These are phyloP conservation scores for Hyphopichia burtonii DNA, from an alignment of 1,139 yeast species.

Conservation along the genomic window DNA sequence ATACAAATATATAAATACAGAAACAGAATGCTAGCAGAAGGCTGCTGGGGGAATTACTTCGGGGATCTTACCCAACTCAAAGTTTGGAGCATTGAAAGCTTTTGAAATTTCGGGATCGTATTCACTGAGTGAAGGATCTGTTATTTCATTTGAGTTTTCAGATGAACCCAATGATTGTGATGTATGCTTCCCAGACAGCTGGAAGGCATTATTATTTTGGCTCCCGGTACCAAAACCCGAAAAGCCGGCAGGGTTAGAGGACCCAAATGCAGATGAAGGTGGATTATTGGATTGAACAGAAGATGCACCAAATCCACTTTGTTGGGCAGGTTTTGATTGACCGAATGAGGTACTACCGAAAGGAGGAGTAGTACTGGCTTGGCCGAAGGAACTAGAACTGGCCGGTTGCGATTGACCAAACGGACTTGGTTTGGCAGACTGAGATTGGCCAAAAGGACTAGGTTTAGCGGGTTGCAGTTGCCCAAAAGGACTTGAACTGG, in stretches of 20 bases:
- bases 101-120: conserved; percentile 35
- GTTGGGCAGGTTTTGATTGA: conserved; percentile 3
- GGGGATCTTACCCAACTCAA: conserved; percentile 70
- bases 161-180: background rate
- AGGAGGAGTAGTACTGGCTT: conserved; percentile 5
- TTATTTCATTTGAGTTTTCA: background rate
- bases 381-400: conserved; percentile 12
- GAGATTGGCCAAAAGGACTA: conserved; percentile 6
- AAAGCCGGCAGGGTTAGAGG: background rate
- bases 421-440: conserved; percentile 1
- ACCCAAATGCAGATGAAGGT: conserved; percentile 5
- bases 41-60: conserved; percentile 74
- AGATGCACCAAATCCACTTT: conserved; percentile 1
- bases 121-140: conserved; percentile 7
- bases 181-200: too few relatives aligned
- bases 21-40: conserved; percentile 5
- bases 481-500: conserved; percentile 5
- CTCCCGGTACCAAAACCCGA: background rate
- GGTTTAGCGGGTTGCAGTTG: conserved; percentile 2
- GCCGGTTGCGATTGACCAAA: conserved; percentile 6
- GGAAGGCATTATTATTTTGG: conserved; percentile 5
- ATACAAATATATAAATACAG: background rate
- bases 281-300: background rate
- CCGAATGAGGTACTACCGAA: conserved; percentile 5
- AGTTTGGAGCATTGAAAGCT: conserved; percentile 52